These are phyloP conservation scores for Glutinoglossum americanum DNA, from an alignment of 495 filamentous ascomycete species.

Conservation along the genomic window DNA sequence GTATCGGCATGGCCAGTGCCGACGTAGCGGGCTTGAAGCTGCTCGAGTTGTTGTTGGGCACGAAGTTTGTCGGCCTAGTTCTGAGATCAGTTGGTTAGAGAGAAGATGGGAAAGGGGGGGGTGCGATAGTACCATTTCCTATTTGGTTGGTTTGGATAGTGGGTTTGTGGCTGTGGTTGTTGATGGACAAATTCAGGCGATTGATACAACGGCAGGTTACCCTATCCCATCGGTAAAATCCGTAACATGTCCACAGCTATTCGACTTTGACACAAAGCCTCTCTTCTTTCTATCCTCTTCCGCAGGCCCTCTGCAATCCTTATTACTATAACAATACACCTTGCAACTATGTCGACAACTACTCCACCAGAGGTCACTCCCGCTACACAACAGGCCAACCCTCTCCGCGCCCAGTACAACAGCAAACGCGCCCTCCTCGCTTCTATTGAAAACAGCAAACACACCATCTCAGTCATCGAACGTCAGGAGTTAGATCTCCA, in stretches of 20 bases:
- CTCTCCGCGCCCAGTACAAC: background rate
- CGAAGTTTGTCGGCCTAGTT: constrained; percentile 81
- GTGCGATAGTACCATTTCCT: background rate
- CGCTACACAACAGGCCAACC: background rate
- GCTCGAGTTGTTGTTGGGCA: constrained; percentile 89
- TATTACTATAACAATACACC: too few relatives aligned
- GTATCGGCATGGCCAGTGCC: constrained; percentile 98
- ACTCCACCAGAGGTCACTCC: background rate
- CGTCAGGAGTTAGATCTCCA: background rate
- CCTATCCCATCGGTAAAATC: too few relatives aligned
- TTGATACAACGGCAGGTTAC: too few relatives aligned
- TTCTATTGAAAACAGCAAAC: background rate
- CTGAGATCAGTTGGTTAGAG: background rate
- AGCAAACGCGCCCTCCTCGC: background rate
- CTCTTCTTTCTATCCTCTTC: too few relatives aligned
- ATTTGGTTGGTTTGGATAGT: too few relatives aligned
- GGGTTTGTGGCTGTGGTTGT: too few relatives aligned
- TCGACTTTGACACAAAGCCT: too few relatives aligned
- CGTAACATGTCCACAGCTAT: too few relatives aligned
- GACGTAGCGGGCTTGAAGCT: constrained; percentile 80
- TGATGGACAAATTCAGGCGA: too few relatives aligned
- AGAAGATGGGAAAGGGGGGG: background rate
- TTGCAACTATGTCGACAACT: background rate
- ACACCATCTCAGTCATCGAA: background rate
- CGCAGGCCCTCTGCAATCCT: too few relatives aligned